Conservation (phyloP, 1,284 basidiomycete species). For the Dichomitus squalens region DNA sequence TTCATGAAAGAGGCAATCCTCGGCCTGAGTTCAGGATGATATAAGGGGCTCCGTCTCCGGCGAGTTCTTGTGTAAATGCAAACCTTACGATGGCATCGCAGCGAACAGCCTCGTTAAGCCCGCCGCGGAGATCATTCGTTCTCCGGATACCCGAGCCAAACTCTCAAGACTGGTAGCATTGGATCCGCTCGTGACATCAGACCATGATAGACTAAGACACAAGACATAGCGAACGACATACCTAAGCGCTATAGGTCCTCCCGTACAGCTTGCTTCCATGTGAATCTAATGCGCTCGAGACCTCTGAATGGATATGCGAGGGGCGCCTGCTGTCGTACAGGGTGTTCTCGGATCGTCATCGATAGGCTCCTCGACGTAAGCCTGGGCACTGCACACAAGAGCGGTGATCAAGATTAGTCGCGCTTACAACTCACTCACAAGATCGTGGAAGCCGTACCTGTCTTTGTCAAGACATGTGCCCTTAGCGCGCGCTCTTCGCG, state of each 20-base stretch:
- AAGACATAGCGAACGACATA: neutral
- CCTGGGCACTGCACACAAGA: conserved; percentile 5
- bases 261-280: neutral
- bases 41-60: conserved; percentile 20
- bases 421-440: conserved; percentile 13
- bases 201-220: neutral
- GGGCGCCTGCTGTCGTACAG: neutral
- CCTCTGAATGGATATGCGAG: neutral
- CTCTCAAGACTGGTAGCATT: neutral
- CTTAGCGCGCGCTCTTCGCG: conserved; percentile 7
- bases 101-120: conserved; percentile 4
- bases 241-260: neutral
- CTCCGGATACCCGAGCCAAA: conserved; percentile 1
- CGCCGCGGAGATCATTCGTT: conserved; percentile 22
- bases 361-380: neutral
- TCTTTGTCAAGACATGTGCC: conserved; percentile 8
- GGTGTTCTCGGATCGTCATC: conserved; percentile 7
- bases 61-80: conserved; percentile 10
- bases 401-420: conserved; percentile 15
- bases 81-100: conserved; percentile 16
- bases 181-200: conserved; percentile 7
- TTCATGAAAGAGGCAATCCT: conserved; percentile 4
- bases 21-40: conserved; percentile 14
- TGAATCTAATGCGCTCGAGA: conserved; percentile 9
- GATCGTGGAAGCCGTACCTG: conserved; percentile 24